These are phyloP conservation scores for Cystobasidium ongulense DNA, from an alignment of 768 basidiomycete species.

Conservation along the genomic window DNA sequence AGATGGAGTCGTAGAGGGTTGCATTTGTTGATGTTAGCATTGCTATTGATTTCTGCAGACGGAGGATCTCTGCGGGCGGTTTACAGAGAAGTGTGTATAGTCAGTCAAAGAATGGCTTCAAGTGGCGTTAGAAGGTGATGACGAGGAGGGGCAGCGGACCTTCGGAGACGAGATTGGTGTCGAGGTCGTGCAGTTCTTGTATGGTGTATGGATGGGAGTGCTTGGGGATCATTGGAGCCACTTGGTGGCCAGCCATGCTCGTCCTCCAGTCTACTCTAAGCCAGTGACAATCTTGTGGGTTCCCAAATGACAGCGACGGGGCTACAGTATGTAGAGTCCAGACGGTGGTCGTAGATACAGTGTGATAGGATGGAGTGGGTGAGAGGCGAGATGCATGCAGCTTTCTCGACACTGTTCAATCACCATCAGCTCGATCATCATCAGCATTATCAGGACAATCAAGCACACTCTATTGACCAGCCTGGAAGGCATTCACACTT, in stretches of 20 bases:
- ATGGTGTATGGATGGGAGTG: not conserved
- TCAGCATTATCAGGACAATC: too few species aligned
- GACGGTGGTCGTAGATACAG: too few species aligned
- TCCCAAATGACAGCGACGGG: too few species aligned
- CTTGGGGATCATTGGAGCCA: not conserved
- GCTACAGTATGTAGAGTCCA: too few species aligned
- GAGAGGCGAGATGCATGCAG: too few species aligned
- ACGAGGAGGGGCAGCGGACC: not conserved
- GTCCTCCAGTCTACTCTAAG: not conserved
- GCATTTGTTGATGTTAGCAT: slow-evolving; percentile 4
- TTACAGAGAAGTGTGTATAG: not conserved
- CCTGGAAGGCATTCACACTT: too few species aligned
- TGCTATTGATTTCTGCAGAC: not conserved
- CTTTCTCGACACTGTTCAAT: too few species aligned
- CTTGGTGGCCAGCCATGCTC: not conserved
- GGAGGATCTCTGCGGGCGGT: not conserved
- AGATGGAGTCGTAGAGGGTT: not conserved
- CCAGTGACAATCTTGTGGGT: too few species aligned
- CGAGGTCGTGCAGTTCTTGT: not conserved
- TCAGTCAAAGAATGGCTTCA: too few species aligned
- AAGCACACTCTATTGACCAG: too few species aligned
- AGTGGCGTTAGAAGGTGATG: not conserved
- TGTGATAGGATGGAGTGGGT: too few species aligned
- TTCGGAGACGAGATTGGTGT: not conserved
- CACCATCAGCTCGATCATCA: too few species aligned